Conservation (phyloP, 805 yeast species). For the Candida chauliodis region DNA sequence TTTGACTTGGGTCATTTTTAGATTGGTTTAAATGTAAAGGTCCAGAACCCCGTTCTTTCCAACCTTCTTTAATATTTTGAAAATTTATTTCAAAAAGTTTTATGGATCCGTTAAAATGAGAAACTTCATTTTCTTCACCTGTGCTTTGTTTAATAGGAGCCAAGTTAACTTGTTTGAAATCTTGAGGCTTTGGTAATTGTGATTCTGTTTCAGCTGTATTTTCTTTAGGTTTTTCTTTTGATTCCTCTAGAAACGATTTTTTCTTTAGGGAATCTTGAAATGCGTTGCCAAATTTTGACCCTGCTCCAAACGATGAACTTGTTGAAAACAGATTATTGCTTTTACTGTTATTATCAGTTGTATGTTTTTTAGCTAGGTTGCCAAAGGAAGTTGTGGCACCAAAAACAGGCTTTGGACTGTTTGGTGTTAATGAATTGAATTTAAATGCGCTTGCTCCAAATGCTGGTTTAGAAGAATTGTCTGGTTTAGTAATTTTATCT, state of each 20-base stretch:
- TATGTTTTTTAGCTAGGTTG: constrained; percentile 16
- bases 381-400: constrained; percentile 44
- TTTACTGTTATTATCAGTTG: neutral
- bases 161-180: constrained; percentile 57
- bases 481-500: neutral
- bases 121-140: constrained; percentile 86
- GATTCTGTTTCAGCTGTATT: constrained; percentile 14
- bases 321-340: neutral
- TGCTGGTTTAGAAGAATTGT: constrained; percentile 7
- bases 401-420: constrained; percentile 24
- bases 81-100: constrained; percentile 76
- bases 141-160: constrained; percentile 59
- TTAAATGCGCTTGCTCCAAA: constrained; percentile 20
- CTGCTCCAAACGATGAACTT: constrained; percentile 40
- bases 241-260: constrained; percentile 56
- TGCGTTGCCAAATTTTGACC: constrained; percentile 49
- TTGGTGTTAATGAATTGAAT: constrained; percentile 11
- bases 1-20: constrained; percentile 32
- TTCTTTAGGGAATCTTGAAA: constrained; percentile 49
- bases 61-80: constrained; percentile 64
- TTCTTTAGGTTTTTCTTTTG: constrained; percentile 15
- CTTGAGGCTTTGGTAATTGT: constrained; percentile 30
- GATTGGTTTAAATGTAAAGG: constrained; percentile 71
- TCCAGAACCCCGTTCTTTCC: constrained; percentile 97
- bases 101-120: constrained; percentile 66